phyloP scores from a whole-genome alignment of 176 grass and related monocot genomes.

The Otatea glauca region DNA sequence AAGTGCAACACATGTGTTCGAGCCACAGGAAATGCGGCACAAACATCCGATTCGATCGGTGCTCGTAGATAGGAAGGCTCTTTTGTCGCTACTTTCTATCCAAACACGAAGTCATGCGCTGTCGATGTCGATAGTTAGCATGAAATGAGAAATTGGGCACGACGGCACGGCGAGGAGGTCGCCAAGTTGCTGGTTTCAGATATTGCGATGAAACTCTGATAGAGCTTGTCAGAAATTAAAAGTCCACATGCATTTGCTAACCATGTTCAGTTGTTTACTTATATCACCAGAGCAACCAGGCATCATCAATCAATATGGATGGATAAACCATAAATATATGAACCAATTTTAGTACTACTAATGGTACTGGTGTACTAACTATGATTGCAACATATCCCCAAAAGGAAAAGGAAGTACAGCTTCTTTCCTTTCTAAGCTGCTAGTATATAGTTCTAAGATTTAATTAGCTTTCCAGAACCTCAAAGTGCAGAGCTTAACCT shows the following conservation, averaged over 20 bases:
- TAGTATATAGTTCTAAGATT: background rate
- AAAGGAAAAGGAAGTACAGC: background rate
- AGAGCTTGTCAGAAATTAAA: background rate
- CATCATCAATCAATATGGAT: background rate
- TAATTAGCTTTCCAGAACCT: background rate
- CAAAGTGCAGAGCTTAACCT: slow-evolving; percentile 2
- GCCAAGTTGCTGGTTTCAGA: background rate
- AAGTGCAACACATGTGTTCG: background rate
- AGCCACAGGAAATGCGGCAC: background rate
- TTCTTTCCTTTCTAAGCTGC: background rate
- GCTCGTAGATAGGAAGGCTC: background rate
- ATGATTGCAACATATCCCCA: background rate
- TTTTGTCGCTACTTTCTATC: background rate
- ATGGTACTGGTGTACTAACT: background rate
- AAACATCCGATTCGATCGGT: background rate
- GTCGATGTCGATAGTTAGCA: background rate
- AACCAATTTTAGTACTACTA: background rate
- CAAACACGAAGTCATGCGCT: background rate
- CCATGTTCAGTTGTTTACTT: background rate
- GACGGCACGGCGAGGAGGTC: background rate
- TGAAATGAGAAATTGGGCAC: background rate
- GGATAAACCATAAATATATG: background rate
- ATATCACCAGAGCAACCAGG: background rate
- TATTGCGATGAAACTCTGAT: background rate
- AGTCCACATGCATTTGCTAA: background rate